These are phyloP conservation scores for Acanthamoeba lenticulata DNA, from an alignment of 208 protist genomes.

Conservation along the genomic window DNA sequence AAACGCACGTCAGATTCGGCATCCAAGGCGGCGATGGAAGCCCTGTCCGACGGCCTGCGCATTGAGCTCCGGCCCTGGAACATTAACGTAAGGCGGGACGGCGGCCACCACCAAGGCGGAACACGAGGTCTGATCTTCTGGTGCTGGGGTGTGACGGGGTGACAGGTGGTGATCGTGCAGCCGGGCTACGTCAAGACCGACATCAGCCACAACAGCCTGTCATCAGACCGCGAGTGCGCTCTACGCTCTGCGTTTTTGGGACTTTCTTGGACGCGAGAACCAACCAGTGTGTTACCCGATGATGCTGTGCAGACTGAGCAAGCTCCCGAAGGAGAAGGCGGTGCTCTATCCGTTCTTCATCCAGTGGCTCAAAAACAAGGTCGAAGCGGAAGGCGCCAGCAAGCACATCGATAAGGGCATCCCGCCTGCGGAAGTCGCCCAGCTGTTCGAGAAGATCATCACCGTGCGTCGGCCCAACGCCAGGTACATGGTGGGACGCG, in stretches of 20 bases:
- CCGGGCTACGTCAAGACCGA: constrained; percentile 27
- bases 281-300: too few relatives aligned
- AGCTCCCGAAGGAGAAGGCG: neutral
- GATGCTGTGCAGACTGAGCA: neutral
- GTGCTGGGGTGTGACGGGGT: neutral
- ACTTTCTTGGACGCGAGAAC: too few relatives aligned
- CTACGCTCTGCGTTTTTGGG: neutral
- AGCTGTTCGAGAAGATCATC: constrained; percentile 40
- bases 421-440: neutral
- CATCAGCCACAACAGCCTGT: neutral
- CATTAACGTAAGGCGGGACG: neutral
- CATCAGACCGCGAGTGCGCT: neutral
- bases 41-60: constrained; percentile 8
- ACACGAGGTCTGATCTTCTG: neutral
- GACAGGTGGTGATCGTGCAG: constrained; percentile 28
- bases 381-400: neutral
- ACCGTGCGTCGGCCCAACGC: constrained; percentile 14
- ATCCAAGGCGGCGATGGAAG: constrained; percentile 26
- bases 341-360: neutral
- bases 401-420: constrained; percentile 41
- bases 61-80: neutral
- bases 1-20: neutral
- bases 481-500: neutral
- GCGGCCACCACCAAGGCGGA: too few relatives aligned
- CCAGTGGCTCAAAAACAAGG: constrained; percentile 4